These are phyloP conservation scores for Ustilago nuda DNA, from an alignment of 1,284 basidiomycete genomes.

Conservation along the genomic window DNA sequence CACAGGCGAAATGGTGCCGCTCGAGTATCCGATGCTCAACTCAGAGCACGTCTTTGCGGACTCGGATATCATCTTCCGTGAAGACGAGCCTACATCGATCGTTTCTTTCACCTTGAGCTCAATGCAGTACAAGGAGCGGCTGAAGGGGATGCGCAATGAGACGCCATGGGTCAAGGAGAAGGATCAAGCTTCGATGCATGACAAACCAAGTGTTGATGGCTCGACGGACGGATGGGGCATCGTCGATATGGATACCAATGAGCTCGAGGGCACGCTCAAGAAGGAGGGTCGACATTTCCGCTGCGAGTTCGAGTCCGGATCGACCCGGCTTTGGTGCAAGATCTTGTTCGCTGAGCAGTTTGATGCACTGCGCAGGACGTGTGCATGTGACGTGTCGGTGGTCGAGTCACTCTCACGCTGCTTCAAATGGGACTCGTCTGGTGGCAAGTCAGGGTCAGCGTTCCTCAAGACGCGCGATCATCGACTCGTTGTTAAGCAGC, in stretches of 20 bases:
- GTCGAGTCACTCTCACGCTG: slow-evolving; percentile 93
- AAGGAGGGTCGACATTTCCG: slow-evolving; percentile 65
- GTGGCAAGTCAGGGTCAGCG: slow-evolving; percentile 95
- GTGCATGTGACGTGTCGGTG: slow-evolving; percentile 92
- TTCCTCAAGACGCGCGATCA: slow-evolving; percentile 92
- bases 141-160: slow-evolving; percentile 53
- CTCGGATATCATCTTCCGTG: slow-evolving; percentile 86
- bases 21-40: slow-evolving; percentile 72
- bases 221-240: slow-evolving; percentile 45
- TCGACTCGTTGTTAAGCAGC: slow-evolving; percentile 97
- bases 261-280: slow-evolving; percentile 57
- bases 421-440: slow-evolving; percentile 93
- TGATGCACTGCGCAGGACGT: slow-evolving; percentile 89
- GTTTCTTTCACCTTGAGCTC: slow-evolving; percentile 95
- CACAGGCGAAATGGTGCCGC: slow-evolving; percentile 72
- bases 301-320: slow-evolving; percentile 72
- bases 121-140: slow-evolving; percentile 76
- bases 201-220: slow-evolving; percentile 73
- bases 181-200: slow-evolving; percentile 72
- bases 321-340: slow-evolving; percentile 90
- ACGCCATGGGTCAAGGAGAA: slow-evolving; percentile 31
- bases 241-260: slow-evolving; percentile 40
- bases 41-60: slow-evolving; percentile 82
- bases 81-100: slow-evolving; percentile 97
- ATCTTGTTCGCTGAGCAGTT: slow-evolving; percentile 98